A percentile compares a stretch with the other conserved stretches of the same genome.
Conservation (phyloP, 2,329 filamentous ascomycete genomes). For the Madurella fahalii region DNA sequence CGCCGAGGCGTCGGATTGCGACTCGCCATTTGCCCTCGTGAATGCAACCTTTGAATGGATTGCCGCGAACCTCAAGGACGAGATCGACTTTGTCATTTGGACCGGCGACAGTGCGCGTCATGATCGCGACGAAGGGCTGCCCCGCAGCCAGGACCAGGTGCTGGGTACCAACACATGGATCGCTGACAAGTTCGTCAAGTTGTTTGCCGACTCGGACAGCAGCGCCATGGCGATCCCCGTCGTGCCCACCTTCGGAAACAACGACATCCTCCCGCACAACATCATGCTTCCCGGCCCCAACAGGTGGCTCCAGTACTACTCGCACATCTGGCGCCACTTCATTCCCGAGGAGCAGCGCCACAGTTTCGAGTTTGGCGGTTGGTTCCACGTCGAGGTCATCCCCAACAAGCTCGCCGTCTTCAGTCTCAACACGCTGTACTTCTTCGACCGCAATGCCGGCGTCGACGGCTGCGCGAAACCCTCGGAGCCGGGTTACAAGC, state of each 20-base stretch:
- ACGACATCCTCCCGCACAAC: constrained; percentile 96
- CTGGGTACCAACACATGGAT: constrained; percentile 70
- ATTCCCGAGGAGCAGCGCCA: constrained; percentile 91
- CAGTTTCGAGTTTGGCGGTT: constrained; percentile 86
- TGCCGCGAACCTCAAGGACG: constrained; percentile 66
- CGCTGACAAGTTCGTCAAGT: constrained; percentile 69
- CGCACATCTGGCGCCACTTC: constrained; percentile 76
- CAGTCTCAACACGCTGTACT: constrained; percentile 94
- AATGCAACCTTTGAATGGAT: constrained; percentile 93
- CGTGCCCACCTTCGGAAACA: constrained; percentile 90
- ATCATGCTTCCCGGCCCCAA: constrained; percentile 85
- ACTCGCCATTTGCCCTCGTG: constrained; percentile 73
- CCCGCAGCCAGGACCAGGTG: constrained; percentile 73
- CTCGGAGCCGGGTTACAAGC: constrained; percentile 83
- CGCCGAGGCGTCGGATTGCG: constrained; percentile 82
- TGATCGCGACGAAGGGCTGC: constrained; percentile 78
- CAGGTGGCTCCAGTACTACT: constrained; percentile 73
- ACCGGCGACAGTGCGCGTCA: constrained; percentile 87
- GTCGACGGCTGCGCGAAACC: constrained; percentile 81
- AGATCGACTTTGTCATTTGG: constrained; percentile 88
- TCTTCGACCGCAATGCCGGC: constrained; percentile 89
- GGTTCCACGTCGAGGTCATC: constrained; percentile 92
- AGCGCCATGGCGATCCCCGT: constrained; percentile 70
- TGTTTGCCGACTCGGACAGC: constrained; percentile 58
- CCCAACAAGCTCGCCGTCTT: constrained; percentile 81